These are phyloP conservation scores for Saccharomyces hybrid DNA, from an alignment of 1,139 yeast genomes.

Conservation along the genomic window DNA sequence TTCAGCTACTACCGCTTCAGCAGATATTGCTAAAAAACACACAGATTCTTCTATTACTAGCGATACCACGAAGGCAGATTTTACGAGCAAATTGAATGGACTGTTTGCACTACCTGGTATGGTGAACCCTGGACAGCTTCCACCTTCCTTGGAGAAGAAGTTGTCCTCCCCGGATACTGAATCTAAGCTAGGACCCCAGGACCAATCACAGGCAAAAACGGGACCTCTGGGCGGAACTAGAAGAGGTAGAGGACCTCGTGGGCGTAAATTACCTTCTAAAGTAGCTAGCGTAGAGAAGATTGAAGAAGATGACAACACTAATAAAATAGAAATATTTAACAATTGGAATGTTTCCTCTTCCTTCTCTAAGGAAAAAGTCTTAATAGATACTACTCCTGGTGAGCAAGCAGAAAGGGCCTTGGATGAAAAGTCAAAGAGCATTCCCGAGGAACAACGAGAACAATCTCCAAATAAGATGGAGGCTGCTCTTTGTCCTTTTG, in stretches of 20 bases:
- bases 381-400: not conserved
- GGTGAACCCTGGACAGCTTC: slow-evolving; percentile 36
- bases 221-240: slow-evolving; percentile 16
- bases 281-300: slow-evolving; percentile 43
- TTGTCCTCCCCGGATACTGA: slow-evolving; percentile 10
- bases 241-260: slow-evolving; percentile 71
- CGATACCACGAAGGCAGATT: slow-evolving; percentile 32
- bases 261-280: slow-evolving; percentile 61
- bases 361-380: not conserved
- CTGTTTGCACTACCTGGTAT: slow-evolving; percentile 63
- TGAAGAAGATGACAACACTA: slow-evolving; percentile 33
- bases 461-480: not conserved
- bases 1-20: slow-evolving; percentile 19
- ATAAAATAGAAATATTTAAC: slow-evolving; percentile 3
- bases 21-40: slow-evolving; percentile 9
- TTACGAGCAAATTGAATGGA: slow-evolving; percentile 52
- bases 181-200: slow-evolving; percentile 11
- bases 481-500: not conserved
- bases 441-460: not conserved
- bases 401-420: not conserved
- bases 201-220: slow-evolving; percentile 11
- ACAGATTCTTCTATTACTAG: not conserved
- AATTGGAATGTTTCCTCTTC: slow-evolving; percentile 18
- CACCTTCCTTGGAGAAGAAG: slow-evolving; percentile 23
- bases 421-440: not conserved